Conservation (phyloP, 768 basidiomycete genomes). For the Suillus fuscotomentosus region DNA sequence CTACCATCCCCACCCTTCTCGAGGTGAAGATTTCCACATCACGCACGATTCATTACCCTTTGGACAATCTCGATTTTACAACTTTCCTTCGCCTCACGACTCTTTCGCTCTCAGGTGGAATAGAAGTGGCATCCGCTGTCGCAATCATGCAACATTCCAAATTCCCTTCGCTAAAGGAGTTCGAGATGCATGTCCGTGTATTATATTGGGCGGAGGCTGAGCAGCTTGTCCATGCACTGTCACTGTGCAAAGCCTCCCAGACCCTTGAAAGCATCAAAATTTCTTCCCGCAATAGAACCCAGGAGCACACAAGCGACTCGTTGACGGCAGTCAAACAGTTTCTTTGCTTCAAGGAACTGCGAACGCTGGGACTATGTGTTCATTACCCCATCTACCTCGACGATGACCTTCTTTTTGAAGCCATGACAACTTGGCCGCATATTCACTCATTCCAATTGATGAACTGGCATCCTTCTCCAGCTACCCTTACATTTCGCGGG, state of each 20-base stretch:
- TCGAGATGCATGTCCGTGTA: background rate
- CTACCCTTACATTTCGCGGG: background rate
- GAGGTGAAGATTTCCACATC: background rate
- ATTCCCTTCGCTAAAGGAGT: background rate
- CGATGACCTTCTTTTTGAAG: background rate
- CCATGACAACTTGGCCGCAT: background rate
- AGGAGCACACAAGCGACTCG: background rate
- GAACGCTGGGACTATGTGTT: background rate
- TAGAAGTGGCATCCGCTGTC: background rate
- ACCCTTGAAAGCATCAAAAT: background rate
- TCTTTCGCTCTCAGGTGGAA: background rate
- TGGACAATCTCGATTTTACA: background rate
- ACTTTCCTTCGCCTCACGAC: background rate
- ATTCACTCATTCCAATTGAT: background rate
- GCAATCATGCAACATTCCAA: background rate
- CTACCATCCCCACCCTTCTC: background rate
- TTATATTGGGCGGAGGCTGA: background rate
- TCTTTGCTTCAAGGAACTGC: background rate
- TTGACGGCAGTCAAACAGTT: background rate
- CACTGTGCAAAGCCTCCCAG: background rate
- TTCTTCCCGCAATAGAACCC: background rate
- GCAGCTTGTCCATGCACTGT: background rate
- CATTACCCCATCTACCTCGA: background rate
- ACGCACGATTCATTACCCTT: background rate
- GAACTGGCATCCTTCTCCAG: too few relatives aligned